Base-by-base conservation (phyloP, 2,329 filamentous ascomycete species). In the Septoria linicola region DNA sequence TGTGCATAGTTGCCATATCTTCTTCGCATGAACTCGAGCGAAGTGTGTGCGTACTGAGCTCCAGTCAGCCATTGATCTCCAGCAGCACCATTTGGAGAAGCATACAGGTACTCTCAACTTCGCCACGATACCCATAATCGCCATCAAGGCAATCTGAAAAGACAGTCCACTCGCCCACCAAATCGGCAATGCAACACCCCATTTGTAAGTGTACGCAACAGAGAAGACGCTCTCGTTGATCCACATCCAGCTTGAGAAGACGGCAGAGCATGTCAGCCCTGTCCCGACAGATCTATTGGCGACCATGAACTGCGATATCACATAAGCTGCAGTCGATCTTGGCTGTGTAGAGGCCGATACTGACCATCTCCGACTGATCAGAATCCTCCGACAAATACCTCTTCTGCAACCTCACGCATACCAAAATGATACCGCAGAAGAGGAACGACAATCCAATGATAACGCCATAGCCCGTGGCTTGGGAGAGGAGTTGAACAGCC, bases 91-190 rank as follows among this genome's bases (percentile, higher is more conserved):
- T n/a, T n/a, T n/a, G n/a, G n/a, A n/a, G n/a, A n/a, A 36, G 19
- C 31, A 14, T 36, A 16, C 34, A 0, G 76, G 76, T 0, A 77
- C 74, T 32, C 75, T 65, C 27, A 77, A 69, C 59, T 78, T 79
- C 10, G 72, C 72, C 37, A 77, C 61, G 5, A 79, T 73, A 3
- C 76, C 76, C 1, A 79, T 65, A 1, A 70, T 69, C 1, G 75
- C 74, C 72, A 79, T 77, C 27, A 78, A 62, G 5, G 74, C 74
- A 47, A 78, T 76, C 60, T 78, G 73, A 43, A 76, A 77, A 32
- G 66, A 73, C 8, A 73, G 67, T 8, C 70, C 72, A 41, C 54
- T 60, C 1, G 62, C 68, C 63, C 65, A 72, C 68, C 67, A 71
- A 48, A 62, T 51, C n/a, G 57, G 63, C 42, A 54, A 52, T 8